Percentiles rank a stretch among this genome's conserved stretches.
phyloP scores from a whole-genome alignment of 2,329 filamentous ascomycete species.

The Sporothrix pseudoabietina region DNA sequence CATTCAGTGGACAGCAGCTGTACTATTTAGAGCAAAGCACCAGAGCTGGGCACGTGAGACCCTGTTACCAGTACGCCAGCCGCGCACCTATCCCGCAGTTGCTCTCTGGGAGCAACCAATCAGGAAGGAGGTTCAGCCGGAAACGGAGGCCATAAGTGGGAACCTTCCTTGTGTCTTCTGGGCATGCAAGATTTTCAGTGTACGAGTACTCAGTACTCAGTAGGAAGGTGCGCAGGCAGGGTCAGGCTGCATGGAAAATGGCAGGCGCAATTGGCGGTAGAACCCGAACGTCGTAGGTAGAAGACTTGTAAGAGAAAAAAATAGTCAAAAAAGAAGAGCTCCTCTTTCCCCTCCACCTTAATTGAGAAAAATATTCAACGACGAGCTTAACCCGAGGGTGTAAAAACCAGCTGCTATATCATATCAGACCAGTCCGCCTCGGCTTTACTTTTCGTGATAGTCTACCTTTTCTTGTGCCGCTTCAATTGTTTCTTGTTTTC shows the following conservation, averaged over 20 bases:
- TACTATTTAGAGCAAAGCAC: not conserved
- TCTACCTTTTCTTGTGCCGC: not conserved
- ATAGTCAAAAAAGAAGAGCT: slow-evolving; percentile 20
- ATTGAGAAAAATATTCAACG: slow-evolving; percentile 24
- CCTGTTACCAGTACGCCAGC: not conserved
- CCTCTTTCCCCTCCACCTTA: slow-evolving; percentile 4
- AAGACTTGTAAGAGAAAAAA: slow-evolving; percentile 3
- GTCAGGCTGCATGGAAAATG: not conserved
- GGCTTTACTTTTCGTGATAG: slow-evolving; percentile 5
- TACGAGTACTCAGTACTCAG: not conserved
- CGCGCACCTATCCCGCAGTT: not conserved
- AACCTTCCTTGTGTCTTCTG: not conserved
- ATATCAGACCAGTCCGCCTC: slow-evolving; percentile 10
- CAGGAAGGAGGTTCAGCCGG: not conserved
- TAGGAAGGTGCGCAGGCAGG: not conserved
- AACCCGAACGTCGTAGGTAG: slow-evolving; percentile 17
- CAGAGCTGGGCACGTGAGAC: slow-evolving; percentile 21
- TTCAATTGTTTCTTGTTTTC: not conserved
- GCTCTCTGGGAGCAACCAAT: not conserved
- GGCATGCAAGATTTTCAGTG: slow-evolving; percentile 22
- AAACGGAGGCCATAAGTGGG: slow-evolving; percentile 20
- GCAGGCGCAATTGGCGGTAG: slow-evolving; percentile 22
- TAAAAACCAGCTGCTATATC: slow-evolving; percentile 24
- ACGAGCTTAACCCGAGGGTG: slow-evolving; percentile 27
- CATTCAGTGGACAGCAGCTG: not conserved